A percentile compares a stretch with the other conserved stretches of the same genome.
Conservation (phyloP, 495 filamentous ascomycete species). For the Polyplosphaeria fusca region DNA sequence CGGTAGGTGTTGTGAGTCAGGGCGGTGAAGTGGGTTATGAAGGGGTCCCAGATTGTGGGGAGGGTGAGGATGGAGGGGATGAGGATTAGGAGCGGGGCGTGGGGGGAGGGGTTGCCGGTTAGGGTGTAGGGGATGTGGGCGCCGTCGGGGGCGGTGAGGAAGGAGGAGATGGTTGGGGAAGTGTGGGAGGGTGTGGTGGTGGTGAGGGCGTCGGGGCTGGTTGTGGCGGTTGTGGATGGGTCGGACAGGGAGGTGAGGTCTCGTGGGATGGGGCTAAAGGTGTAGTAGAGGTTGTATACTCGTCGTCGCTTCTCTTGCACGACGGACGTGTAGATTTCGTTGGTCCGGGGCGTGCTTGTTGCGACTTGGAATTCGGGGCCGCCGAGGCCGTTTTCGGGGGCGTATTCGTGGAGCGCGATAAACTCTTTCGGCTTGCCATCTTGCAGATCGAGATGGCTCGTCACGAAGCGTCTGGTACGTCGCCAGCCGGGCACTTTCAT, state of each 20-base stretch:
- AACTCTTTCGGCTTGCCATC: constrained; percentile 52
- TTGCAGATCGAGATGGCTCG: constrained; percentile 50
- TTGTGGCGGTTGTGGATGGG: neutral
- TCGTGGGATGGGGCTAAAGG: constrained; percentile 70
- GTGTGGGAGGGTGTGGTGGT: constrained; percentile 47
- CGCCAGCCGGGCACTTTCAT: constrained; percentile 73
- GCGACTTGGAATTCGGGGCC: constrained; percentile 62
- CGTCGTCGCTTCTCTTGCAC: constrained; percentile 56
- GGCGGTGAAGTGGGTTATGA: constrained; percentile 60
- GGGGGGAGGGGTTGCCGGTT: constrained; percentile 64
- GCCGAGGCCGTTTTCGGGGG: constrained; percentile 59
- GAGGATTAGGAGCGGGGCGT: constrained; percentile 67
- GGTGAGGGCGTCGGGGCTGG: constrained; percentile 49
- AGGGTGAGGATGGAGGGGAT: constrained; percentile 72
- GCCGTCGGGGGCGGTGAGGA: constrained; percentile 63
- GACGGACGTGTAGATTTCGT: constrained; percentile 53
- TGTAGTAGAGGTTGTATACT: constrained; percentile 69
- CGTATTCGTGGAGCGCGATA: constrained; percentile 69
- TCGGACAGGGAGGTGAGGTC: constrained; percentile 52
- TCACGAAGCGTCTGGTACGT: constrained; percentile 62
- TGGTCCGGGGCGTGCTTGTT: constrained; percentile 55
- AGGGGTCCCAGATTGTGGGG: constrained; percentile 72
- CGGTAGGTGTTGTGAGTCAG: constrained; percentile 59
- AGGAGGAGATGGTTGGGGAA: constrained; percentile 58
- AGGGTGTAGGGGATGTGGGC: constrained; percentile 66